A percentile compares a stretch with the other conserved stretches of the same genome.
Conservation (phyloP, 2,329 filamentous ascomycete species). For the Hypoxylon sp. region DNA sequence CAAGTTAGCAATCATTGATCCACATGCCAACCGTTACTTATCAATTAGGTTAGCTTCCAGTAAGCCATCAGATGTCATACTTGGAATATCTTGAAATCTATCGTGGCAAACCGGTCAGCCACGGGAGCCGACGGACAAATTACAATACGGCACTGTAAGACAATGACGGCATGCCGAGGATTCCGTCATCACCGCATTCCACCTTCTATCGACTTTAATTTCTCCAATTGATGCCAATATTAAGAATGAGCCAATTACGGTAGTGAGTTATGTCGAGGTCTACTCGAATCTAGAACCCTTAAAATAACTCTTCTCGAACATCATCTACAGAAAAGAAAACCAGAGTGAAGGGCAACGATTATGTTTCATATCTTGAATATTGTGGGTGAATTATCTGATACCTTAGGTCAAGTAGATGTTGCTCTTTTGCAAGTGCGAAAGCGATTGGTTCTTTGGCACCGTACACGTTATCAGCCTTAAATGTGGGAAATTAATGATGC, state of each 20-base stretch:
- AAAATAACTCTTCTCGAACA: constrained; percentile 1
- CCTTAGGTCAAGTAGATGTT: neutral
- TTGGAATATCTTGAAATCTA: neutral
- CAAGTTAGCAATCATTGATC: neutral
- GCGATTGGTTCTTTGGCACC: neutral
- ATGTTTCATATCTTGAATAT: neutral
- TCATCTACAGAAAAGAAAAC: neutral
- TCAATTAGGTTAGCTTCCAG: neutral
- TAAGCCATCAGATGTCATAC: neutral
- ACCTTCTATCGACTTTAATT: neutral
- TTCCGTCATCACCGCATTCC: constrained; percentile 8
- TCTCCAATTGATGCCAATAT: constrained; percentile 3
- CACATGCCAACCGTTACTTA: neutral
- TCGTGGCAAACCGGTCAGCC: neutral
- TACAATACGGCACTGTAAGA: constrained; percentile 10
- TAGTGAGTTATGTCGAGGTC: neutral
- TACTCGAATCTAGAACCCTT: neutral
- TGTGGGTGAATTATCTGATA: neutral
- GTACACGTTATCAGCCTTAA: constrained; percentile 15
- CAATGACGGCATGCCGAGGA: constrained; percentile 33
- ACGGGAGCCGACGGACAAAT: constrained; percentile 2
- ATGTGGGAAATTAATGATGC: constrained; percentile 36
- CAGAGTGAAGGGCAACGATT: neutral
- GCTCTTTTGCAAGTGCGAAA: neutral
- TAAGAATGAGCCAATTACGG: constrained; percentile 3